Evolutionary conservation across 2,329 filamentous ascomycete genomes (phyloP).

Genomic region (Diaporthe longicolla): DNA sequence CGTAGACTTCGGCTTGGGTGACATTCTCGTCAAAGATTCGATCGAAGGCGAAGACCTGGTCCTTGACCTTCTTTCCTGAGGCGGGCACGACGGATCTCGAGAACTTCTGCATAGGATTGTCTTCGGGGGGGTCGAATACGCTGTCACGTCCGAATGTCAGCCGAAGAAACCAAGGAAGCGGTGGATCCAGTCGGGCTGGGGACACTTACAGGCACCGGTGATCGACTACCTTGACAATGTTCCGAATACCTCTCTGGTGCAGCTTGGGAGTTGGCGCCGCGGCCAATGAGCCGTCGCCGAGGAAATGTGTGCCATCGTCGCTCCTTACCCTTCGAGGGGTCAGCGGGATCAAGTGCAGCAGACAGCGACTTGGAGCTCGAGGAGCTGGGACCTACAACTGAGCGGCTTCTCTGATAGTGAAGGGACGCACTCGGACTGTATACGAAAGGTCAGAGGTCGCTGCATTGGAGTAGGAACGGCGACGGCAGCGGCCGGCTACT

Average conservation of each 20-base stretch:
- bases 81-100: slow-evolving; percentile 82
- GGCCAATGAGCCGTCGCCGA: slow-evolving; percentile 98
- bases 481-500: slow-evolving; percentile 41
- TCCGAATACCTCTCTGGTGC: slow-evolving; percentile 86
- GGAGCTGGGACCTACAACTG: slow-evolving; percentile 75
- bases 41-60: slow-evolving; percentile 98
- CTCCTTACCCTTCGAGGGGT: slow-evolving; percentile 65
- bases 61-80: slow-evolving; percentile 92
- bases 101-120: slow-evolving; percentile 91
- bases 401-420: slow-evolving; percentile 92
- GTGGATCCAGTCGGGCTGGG: not conserved
- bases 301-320: slow-evolving; percentile 90
- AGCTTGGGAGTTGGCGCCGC: slow-evolving; percentile 87
- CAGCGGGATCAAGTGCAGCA: slow-evolving; percentile 11
- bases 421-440: slow-evolving; percentile 77
- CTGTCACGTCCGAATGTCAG: slow-evolving; percentile 62
- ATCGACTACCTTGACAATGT: slow-evolving; percentile 96
- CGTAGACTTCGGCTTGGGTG: slow-evolving; percentile 93
- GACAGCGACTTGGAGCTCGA: not conserved
- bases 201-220: slow-evolving; percentile 89
- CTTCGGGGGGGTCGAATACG: slow-evolving; percentile 96
- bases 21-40: slow-evolving; percentile 97
- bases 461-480: not conserved
- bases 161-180: slow-evolving; percentile 26
- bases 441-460: slow-evolving; percentile 47